Evolutionary conservation across 768 basidiomycete genomes (phyloP), one percentile per base, ranked within the genome.

Genomic region (Tephrocybe sp.): DNA sequence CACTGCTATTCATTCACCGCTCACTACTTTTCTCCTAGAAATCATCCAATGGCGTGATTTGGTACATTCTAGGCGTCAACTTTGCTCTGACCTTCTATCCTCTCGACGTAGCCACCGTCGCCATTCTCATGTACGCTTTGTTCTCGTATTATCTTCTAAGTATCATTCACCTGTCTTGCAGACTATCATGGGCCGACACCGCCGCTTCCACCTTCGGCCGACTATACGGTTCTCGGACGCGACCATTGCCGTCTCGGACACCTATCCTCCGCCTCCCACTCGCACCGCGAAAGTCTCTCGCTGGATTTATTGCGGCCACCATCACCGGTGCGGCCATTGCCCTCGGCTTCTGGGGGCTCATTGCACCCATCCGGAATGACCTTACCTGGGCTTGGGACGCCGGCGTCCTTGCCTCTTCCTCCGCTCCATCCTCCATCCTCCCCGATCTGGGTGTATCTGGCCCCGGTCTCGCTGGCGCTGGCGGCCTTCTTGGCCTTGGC

Each of bases 171-270:
- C 35, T 38, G 47, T 53, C 19, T 25, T 30, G 36, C 59, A 96
- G 93, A 53, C 83, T 97, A 40, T 93, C 92, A 26, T 97, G 94
- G 94, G 93, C 92, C 0, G 94, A 97, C 66, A 96, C 94, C 1
- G 84, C 92, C 15, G 94, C 94, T 5, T 96, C 94, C 9, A 95
- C 91, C 11, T 73, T 96, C 55, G 94, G 94, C 36, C 83, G 94
- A n/a, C 72, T 92, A 27, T 92, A 81, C 64, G 91, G 92, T 32
- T 70, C 73, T n/a, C 68, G 71, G 38, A 91, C 92, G 0, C 79
- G 82, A 36, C 69, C 65, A 34, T 66, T 78, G n/a, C 76, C 75
- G 9, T 19, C 69, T 15, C 65, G 65, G 8, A 47, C 72, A 1
- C 75, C 76, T n/a, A 62, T 68, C 62, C 72, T 70, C 64, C 76